These are phyloP conservation scores for Murraya paniculata DNA, from an alignment of 345 rosid genomes.

Conservation along the genomic window DNA sequence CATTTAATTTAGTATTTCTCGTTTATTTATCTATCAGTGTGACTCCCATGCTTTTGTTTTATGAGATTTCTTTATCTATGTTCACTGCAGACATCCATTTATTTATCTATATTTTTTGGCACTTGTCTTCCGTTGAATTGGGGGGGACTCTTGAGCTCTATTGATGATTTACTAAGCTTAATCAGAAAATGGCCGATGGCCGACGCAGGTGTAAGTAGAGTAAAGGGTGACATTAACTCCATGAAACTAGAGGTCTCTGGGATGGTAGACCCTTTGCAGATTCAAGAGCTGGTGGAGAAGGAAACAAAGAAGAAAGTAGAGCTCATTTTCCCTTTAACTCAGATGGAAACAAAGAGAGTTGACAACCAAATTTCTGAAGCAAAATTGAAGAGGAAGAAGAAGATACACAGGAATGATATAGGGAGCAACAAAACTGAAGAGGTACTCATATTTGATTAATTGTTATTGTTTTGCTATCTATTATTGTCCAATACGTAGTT, in stretches of 20 bases:
- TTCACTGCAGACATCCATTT: too few relatives aligned
- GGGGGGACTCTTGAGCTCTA: not conserved
- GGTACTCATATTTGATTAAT: not conserved
- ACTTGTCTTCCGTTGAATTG: not conserved
- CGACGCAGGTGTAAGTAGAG: slow-evolving; percentile 5
- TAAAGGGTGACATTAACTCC: not conserved
- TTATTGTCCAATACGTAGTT: not conserved
- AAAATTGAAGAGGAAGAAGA: not conserved
- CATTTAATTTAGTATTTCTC: too few relatives aligned
- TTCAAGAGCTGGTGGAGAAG: slow-evolving; percentile 1
- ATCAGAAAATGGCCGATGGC: not conserved
- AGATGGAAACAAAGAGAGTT: not conserved
- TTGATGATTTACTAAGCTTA: not conserved
- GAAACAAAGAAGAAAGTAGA: not conserved
- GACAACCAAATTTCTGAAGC: not conserved
- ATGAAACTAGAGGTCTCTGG: slow-evolving; percentile 4
- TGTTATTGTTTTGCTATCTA: not conserved
- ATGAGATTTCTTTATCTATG: too few relatives aligned
- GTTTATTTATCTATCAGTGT: too few relatives aligned
- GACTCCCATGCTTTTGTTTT: too few relatives aligned
- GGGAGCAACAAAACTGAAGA: not conserved
- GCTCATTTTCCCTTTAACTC: not conserved
- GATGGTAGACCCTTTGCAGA: not conserved
- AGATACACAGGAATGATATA: not conserved
- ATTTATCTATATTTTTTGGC: too few relatives aligned